Evolutionary conservation across 306 rosid species (phyloP).

Genomic region (Cucurbita argyrosperma): DNA sequence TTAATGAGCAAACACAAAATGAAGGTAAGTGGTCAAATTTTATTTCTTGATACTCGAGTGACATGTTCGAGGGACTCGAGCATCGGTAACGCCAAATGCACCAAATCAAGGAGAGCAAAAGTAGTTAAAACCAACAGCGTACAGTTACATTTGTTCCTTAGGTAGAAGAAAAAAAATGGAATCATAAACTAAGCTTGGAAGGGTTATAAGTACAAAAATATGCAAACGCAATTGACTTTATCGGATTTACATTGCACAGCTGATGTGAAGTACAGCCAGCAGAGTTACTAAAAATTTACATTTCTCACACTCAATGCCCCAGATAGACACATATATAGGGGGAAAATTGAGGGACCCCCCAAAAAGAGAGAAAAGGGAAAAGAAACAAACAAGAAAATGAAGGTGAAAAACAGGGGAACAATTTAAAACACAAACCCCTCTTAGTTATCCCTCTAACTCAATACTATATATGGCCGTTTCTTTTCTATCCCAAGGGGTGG

Average conservation of each 20-base stretch:
- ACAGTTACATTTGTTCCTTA: background rate
- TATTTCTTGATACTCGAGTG: background rate
- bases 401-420: constrained; percentile 12
- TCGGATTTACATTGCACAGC: constrained; percentile 76
- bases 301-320: constrained; percentile 39
- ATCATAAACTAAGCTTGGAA: background rate
- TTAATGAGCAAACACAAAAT: background rate
- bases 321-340: constrained; percentile 39
- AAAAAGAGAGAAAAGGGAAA: constrained; percentile 2
- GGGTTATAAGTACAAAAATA: background rate
- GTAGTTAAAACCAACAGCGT: background rate
- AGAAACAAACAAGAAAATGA: constrained; percentile 7
- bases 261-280: constrained; percentile 44
- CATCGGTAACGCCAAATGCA: background rate
- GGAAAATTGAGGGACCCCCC: constrained; percentile 18
- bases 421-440: constrained; percentile 43
- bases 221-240: constrained; percentile 20
- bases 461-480: constrained; percentile 31
- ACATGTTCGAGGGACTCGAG: background rate
- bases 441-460: constrained; percentile 34
- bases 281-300: constrained; percentile 73
- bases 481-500: constrained; percentile 26
- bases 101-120: background rate
- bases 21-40: background rate
- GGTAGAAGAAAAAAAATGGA: background rate